Base-by-base conservation (phyloP, 1,139 yeast genomes). In the Kurtzmaniella quercitrusa region DNA sequence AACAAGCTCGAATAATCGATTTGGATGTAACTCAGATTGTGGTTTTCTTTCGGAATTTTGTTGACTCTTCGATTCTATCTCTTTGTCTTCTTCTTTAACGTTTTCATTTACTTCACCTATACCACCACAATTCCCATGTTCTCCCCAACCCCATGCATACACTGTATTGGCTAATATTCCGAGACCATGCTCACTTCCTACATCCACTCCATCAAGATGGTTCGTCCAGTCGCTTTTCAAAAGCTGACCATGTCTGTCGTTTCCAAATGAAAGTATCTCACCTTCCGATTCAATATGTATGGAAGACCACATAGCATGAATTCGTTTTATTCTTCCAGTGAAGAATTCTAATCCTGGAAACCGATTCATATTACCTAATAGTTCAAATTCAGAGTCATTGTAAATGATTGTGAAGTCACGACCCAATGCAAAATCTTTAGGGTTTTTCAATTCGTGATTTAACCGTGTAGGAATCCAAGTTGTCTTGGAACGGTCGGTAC, bases 81-180 rank as follows among this genome's bases (percentile, higher is more conserved):
- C 30, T 3, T 26, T 5, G 30, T 26, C 9, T 7, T 21, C 15
- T 5, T 33, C 11, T 0, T 71, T 64, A 2, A 68, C 74, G 4
- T 57, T 56, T 5, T 54, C 60, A 1, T 48, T 53, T 26, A 33
- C 48, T 15, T 43, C 48, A 2, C 38, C 36, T 30, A 53, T 61
- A 1, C 47, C 49, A 0, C 98, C 98, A 63, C 98, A 91, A 57
- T 93, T 93, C 0, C 98, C 98, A 58, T 93, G 98, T 57, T 93
- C 98, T 20, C 97, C 97, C 98, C 98, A 93, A 0, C 98, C 98
- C 98, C 98, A 93, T 2, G 91, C 76, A 43, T 57, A 67, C 0
- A 87, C 81, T 5, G 50, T 46, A 38, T 65, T 58, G 1, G 55
- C 47, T 0, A 50, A 41, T 0, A 56, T 40, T 1, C 78, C 59